Evolutionary conservation across 2,329 filamentous ascomycete species (phyloP).

Genomic region (Verticillium klebahnii): DNA sequence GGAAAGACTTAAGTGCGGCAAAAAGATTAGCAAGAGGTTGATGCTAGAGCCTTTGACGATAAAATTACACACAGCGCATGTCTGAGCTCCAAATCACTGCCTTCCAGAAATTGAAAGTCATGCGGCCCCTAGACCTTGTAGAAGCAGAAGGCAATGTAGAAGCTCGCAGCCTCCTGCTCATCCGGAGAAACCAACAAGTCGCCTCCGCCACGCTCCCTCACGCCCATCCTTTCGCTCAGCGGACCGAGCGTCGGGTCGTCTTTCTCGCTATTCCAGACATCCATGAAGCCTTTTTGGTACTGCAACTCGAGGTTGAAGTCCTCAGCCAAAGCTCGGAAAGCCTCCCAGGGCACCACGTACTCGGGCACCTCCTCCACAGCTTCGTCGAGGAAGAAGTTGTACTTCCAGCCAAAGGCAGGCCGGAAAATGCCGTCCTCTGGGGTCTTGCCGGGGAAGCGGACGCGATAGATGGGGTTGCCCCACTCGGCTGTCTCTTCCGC

Average conservation of each 20-base stretch:
- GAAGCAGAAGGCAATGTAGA: constrained; percentile 95
- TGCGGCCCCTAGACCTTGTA: constrained; percentile 68
- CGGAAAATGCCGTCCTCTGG: constrained; percentile 87
- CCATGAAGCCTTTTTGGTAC: constrained; percentile 85
- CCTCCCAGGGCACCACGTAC: constrained; percentile 97
- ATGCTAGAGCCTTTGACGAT: too few species aligned
- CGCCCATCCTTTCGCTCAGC: constrained; percentile 93
- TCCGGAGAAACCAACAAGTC: constrained; percentile 70
- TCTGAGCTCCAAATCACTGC: not conserved
- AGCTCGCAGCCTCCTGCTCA: constrained; percentile 87
- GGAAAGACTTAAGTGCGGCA: too few species aligned
- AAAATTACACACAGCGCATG: too few species aligned
- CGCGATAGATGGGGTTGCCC: constrained; percentile 90
- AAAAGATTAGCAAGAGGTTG: too few species aligned
- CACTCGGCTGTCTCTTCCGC: constrained; percentile 68
- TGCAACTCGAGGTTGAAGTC: constrained; percentile 95
- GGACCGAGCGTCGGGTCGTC: constrained; percentile 76
- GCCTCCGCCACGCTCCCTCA: constrained; percentile 65
- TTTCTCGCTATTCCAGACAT: constrained; percentile 90
- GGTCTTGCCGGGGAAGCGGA: constrained; percentile 79
- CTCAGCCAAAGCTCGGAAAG: constrained; percentile 90
- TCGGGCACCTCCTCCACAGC: constrained; percentile 95
- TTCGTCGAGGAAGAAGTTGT: constrained; percentile 93
- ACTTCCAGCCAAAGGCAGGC: constrained; percentile 95
- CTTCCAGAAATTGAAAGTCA: too few species aligned